Evolutionary conservation across 2,329 filamentous ascomycete species (phyloP).

Genomic region (Pezicula neosporulosa): DNA sequence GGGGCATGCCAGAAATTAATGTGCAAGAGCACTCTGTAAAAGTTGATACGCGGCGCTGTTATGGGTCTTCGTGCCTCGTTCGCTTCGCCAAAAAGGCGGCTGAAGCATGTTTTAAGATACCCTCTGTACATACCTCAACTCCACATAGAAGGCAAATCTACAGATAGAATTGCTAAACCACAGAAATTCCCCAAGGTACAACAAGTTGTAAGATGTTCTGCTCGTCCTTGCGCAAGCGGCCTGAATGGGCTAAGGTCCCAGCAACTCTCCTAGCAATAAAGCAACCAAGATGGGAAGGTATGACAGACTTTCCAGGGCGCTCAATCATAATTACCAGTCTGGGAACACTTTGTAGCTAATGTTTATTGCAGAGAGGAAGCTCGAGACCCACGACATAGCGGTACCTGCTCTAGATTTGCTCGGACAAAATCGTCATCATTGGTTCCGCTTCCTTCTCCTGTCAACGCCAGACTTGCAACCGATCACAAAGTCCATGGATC

Average conservation of each 20-base stretch:
- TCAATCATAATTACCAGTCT: neutral
- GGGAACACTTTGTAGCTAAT: constrained; percentile 3
- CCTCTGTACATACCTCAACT: constrained; percentile 7
- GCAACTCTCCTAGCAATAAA: constrained; percentile 18
- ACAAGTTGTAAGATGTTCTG: constrained; percentile 24
- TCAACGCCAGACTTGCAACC: constrained; percentile 21
- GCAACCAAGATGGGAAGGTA: constrained; percentile 27
- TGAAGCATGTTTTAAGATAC: constrained; percentile 10
- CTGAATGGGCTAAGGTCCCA: constrained; percentile 24
- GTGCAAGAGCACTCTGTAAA: constrained; percentile 1
- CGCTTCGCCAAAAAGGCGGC: constrained; percentile 2
- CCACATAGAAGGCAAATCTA: constrained; percentile 8
- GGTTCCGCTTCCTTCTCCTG: constrained; percentile 24
- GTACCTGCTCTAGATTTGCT: constrained; percentile 16
- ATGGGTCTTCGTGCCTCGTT: neutral
- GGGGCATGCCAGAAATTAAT: neutral
- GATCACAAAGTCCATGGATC: constrained; percentile 10
- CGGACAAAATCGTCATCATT: constrained; percentile 6
- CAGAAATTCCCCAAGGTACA: neutral
- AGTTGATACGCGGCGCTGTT: too few species aligned
- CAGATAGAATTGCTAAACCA: neutral
- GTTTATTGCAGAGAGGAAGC: constrained; percentile 13
- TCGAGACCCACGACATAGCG: constrained; percentile 26
- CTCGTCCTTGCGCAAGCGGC: constrained; percentile 24
- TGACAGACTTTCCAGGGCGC: neutral